Base-by-base conservation (phyloP, 805 yeast genomes). In the Candida pseudofarinosa region DNA sequence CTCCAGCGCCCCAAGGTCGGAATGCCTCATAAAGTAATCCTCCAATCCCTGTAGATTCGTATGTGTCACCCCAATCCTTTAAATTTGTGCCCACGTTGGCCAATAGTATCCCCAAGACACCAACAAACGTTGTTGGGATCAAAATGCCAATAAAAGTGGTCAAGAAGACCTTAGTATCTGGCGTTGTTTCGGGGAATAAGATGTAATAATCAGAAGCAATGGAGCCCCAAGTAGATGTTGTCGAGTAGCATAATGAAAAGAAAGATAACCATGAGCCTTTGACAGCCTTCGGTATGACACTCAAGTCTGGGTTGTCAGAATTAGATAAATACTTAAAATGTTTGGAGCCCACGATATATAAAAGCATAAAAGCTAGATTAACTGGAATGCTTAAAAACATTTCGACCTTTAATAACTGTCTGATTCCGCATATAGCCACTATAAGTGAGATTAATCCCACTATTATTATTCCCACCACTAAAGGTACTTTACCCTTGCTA, bases 191-290 rank as follows among this genome's bases (percentile, higher is more conserved):
- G 1, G 96, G 96, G 52, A 88, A 80, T 39, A 87, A 69, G 38
- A 88, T 78, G 60, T 86, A 86, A 60, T 88, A 88, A 62, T 88
- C 97, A 0, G 90, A 74, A 0, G 96, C 87, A 46, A 86, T 77
- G 2, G 90, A 83, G 35, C 95, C 90, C 96, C 96, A 88, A 1
- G 96, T 86, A 3, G 88, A 77, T 3, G 96, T 87, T 37, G 84
- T 81, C 20, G 95, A 81, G 55, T 85, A 86, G 35, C 82, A 73
- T 42, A 87, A 69, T 1, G 88, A 76, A 53, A 88, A 85, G 60
- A 80, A 85, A 12, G 87, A 77, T 20, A 88, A 60, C 74, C 85
- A 77, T 54, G 80, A 76, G n/a, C 95, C 95, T 40, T 71, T 69
- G 3, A 76, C 62, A 0, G 85, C 77, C 13, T 57, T 48, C 3